Conservation (phyloP, 2,329 filamentous ascomycete species). For the Sporothrix sp. region DNA sequence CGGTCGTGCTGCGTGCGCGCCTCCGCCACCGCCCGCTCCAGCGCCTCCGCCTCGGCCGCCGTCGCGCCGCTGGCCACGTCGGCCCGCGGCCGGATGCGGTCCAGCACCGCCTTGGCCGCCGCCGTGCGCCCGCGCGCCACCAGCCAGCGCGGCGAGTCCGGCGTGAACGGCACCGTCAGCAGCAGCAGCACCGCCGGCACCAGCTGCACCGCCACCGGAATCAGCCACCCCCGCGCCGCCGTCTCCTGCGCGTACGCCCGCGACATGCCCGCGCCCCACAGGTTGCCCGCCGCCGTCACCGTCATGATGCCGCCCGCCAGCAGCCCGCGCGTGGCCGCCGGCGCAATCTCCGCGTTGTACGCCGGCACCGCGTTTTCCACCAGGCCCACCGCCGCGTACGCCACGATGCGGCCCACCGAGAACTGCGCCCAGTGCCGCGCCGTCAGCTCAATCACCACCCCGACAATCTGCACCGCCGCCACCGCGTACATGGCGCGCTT, state of each 20-base stretch:
- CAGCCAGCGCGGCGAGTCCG: constrained; percentile 19
- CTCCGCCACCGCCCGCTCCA: constrained; percentile 10
- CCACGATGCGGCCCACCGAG: constrained; percentile 19
- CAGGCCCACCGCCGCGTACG: constrained; percentile 22
- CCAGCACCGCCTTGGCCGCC: constrained; percentile 21
- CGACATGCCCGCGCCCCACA: constrained; percentile 19
- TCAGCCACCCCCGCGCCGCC: constrained; percentile 26
- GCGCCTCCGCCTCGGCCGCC: constrained; percentile 12
- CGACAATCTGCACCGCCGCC: constrained; percentile 13
- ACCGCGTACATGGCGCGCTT: constrained; percentile 16
- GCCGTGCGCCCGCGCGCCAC: constrained; percentile 14
- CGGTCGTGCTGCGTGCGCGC: background rate
- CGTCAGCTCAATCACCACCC: constrained; percentile 15
- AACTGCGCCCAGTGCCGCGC: constrained; percentile 17
- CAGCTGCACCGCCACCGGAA: constrained; percentile 29
- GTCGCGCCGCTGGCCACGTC: constrained; percentile 27
- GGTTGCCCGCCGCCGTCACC: constrained; percentile 14
- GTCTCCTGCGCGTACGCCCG: constrained; percentile 19
- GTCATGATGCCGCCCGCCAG: constrained; percentile 14
- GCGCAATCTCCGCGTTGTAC: constrained; percentile 15
- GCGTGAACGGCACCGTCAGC: constrained; percentile 16
- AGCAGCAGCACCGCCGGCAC: constrained; percentile 26
- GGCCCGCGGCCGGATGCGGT: constrained; percentile 15
- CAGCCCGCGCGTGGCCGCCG: constrained; percentile 12
- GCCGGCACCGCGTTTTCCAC: constrained; percentile 15